Evolutionary conservation across 2,329 filamentous ascomycete genomes (phyloP).

Genomic region (Blastomyces silverae): DNA sequence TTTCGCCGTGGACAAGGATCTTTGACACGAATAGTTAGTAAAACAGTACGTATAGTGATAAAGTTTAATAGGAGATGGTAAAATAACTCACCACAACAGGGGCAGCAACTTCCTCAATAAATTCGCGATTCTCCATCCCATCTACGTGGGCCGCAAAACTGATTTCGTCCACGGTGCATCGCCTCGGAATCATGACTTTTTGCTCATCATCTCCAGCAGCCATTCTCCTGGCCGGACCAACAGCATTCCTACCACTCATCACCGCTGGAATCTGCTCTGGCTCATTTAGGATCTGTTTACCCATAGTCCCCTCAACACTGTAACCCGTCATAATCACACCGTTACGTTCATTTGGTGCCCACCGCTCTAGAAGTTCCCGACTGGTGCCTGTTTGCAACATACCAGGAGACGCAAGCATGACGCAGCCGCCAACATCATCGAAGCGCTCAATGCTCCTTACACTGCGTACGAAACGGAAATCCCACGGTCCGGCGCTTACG

Average conservation of each 20-base stretch:
- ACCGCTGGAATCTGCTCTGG: constrained; percentile 92
- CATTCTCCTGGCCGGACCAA: constrained; percentile 49
- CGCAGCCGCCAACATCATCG: constrained; percentile 88
- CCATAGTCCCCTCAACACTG: constrained; percentile 98
- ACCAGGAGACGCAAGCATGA: constrained; percentile 95
- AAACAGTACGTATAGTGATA: background rate
- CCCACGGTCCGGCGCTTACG: constrained; percentile 67
- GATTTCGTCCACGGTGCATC: constrained; percentile 89
- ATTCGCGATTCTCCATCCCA: constrained; percentile 89
- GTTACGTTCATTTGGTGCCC: constrained; percentile 94
- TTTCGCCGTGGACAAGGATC: constrained; percentile 95
- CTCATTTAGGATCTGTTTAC: constrained; percentile 88
- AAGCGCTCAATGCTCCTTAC: constrained; percentile 91
- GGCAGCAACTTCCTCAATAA: constrained; percentile 88
- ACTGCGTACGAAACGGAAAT: constrained; percentile 89
- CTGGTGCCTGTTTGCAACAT: constrained; percentile 98
- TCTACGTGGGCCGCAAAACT: constrained; percentile 97
- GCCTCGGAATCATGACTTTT: constrained; percentile 80
- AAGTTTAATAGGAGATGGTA: background rate
- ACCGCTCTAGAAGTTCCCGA: constrained; percentile 83
- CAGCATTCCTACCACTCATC: constrained; percentile 65
- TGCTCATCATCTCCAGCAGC: constrained; percentile 62
- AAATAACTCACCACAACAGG: constrained; percentile 73
- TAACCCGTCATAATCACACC: constrained; percentile 99
- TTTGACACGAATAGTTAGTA: constrained; percentile 32